Evolutionary conservation across 1,284 basidiomycete genomes (phyloP), one percentile per base, ranked within the genome.

Genomic region (Ganoderma meredithae): DNA sequence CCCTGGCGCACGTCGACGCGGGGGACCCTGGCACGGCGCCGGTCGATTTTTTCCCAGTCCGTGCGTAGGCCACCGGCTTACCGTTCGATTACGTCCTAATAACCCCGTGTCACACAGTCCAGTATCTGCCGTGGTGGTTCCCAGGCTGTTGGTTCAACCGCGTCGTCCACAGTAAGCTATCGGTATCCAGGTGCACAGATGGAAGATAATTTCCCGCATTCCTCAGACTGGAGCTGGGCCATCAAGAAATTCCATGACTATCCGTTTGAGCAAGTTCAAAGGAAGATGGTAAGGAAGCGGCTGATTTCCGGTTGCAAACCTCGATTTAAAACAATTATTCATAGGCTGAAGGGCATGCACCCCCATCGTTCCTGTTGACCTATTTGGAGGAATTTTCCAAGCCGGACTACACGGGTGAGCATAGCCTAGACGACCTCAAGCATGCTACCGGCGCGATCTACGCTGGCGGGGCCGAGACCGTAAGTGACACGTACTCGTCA

Each of bases 71-170:
- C 47, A 52, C 47, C n/a, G 22, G 47, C 10, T 52, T 13, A 41
- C 44, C 36, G n/a, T 40, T 12, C 12, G 5, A 25, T 52, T 65
- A 60, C 64, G 44, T 60, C 61, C 41, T 36, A 19, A 15, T 15
- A 49, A 19, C n/a, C 17, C 13, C 22, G 43, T 59, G 52, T 15
- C 12, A 25, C 22, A 47, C 59, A 76, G 76, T 76, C 22, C 70
- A 71, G 62, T 63, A 75, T 44, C 60, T 76, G 7, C 76, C 76
- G 1, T 62, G 65, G 53, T 77, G 76, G 76, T 71, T 76, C 60
- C 76, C 76, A 19, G 75, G 76, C 22, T 74, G 74, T 33, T 74
- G 72, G 74, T 76, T 74, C 68, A 71, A 72, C 49, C 68, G 68
- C 17, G 72, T 69, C 44, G 71, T 69, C 22, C 71, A 72, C 62